Evolutionary conservation across 2,329 filamentous ascomycete species (phyloP), one percentile per base, ranked within the genome.

Genomic region (Periglandula ipomoeae): DNA sequence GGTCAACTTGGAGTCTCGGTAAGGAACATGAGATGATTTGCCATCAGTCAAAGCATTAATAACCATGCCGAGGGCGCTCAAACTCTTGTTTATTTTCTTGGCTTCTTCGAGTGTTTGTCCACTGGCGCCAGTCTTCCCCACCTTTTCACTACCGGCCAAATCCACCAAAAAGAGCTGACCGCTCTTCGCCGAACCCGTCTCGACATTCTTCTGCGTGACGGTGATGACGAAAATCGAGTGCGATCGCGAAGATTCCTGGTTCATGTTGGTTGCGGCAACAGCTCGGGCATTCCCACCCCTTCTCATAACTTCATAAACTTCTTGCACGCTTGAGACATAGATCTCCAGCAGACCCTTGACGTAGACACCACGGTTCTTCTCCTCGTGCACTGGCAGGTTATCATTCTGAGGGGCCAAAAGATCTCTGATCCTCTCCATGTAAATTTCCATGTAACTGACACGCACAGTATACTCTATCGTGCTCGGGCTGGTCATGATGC

Each of bases 51-150:
- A 73, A 47, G 90, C 82, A 70, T 97, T 97, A 76, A 98, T 98
- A 71, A 97, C 93, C 90, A 96, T 97, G 61, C 93, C 93, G 52
- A 98, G 78, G 48, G 93, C 90, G 71, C 90, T 96, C 73, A 98
- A 79, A 76, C 89, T 96, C 78, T 97, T 97, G 79, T 98, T 98
- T 78, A 98, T 98, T 78, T 98, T 98, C 77, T 97, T 97, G 52
- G 93, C 93, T 67, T 98, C 93, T 68, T 97, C 93, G 39, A 98
- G 76, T 4, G 91, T 97, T 70, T 97, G 93, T 50, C 93, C 93
- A 65, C 89, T 96, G 53, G 93, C 93, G 58, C 93, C 93, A 26
- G 93, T 98, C 78, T 98, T 97, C 65, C 93, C 91, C 46, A 97
- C 89, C 73, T 97, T 97, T 72, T 98, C 93, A 62, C 89, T 95